Conservation (phyloP, 1,284 basidiomycete species). For the Ustilago cynodontis region DNA sequence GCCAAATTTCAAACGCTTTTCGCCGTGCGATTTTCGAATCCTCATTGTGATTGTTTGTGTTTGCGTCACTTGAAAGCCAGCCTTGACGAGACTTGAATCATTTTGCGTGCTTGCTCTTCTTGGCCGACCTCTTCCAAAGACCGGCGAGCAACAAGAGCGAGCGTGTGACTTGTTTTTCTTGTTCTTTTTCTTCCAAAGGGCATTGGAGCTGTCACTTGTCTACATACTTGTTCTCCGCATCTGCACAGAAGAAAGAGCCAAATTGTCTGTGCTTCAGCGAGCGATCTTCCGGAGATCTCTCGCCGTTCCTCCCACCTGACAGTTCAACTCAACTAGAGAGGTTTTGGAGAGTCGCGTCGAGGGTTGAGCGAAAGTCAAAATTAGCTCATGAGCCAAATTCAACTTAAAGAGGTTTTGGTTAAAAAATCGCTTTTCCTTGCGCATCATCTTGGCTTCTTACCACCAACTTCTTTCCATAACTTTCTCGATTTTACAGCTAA, state of each 20-base stretch:
- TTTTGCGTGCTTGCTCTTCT: not conserved
- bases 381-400: too few relatives aligned
- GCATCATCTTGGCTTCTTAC: too few relatives aligned
- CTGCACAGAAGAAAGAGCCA: not conserved
- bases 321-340: too few relatives aligned
- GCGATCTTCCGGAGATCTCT: conserved; percentile 4
- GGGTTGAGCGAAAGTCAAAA: too few relatives aligned
- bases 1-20: conserved; percentile 4
- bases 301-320: too few relatives aligned
- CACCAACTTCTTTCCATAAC: too few relatives aligned
- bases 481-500: too few relatives aligned
- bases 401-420: too few relatives aligned
- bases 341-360: too few relatives aligned
- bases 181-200: not conserved
- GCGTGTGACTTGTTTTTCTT: conserved; percentile 17
- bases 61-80: not conserved
- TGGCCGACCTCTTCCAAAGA: conserved; percentile 36
- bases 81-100: not conserved
- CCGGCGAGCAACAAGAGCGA: conserved; percentile 2
- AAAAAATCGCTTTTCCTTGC: too few relatives aligned
- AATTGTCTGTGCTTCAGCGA: not conserved
- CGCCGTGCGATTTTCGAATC: too few relatives aligned
- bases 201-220: not conserved
- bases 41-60: not conserved
- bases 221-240: conserved; percentile 4